Evolutionary conservation across 23 red algal genomes (phyloP).

Genomic region (Agarophyton chilense): DNA sequence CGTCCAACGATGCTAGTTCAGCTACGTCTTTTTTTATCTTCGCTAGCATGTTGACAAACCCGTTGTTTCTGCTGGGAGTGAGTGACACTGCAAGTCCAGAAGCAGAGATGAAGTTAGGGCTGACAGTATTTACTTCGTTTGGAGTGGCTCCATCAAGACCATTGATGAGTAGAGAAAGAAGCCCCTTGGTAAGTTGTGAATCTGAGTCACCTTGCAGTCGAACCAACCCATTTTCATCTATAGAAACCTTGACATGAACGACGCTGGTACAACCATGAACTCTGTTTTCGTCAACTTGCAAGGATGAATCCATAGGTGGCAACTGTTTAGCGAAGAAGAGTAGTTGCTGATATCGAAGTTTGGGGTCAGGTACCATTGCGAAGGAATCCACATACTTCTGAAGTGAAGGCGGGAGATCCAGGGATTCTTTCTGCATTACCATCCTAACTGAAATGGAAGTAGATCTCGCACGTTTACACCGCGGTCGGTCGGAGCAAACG

Average conservation of each 20-base stretch:
- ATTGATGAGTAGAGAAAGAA: constrained; percentile 89
- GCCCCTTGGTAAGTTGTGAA: constrained; percentile 97
- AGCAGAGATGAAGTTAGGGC: constrained; percentile 78
- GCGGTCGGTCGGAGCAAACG: not conserved
- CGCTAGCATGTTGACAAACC: constrained; percentile 97
- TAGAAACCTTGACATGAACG: constrained; percentile 49
- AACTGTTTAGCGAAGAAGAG: constrained; percentile 86
- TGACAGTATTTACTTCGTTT: constrained; percentile 69
- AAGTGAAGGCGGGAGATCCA: constrained; percentile 80
- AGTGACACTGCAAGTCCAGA: constrained; percentile 81
- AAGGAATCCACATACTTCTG: constrained; percentile 65
- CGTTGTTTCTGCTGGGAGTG: constrained; percentile 96
- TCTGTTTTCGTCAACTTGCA: constrained; percentile 81
- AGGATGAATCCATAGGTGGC: constrained; percentile 64
- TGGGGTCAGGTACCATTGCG: constrained; percentile 80
- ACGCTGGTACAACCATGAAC: constrained; percentile 67
- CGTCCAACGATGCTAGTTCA: not conserved
- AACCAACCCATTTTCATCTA: constrained; percentile 32
- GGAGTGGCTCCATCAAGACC: constrained; percentile 76
- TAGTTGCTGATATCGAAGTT: constrained; percentile 95
- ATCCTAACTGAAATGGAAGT: not conserved
- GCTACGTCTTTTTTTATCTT: constrained; percentile 86
- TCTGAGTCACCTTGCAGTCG: constrained; percentile 86
- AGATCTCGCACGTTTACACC: not conserved
- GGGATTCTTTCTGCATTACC: constrained; percentile 18